Evolutionary conservation across 2,329 filamentous ascomycete species (phyloP), one percentile per base, ranked within the genome.

Genomic region (Grosmannia huntii): DNA sequence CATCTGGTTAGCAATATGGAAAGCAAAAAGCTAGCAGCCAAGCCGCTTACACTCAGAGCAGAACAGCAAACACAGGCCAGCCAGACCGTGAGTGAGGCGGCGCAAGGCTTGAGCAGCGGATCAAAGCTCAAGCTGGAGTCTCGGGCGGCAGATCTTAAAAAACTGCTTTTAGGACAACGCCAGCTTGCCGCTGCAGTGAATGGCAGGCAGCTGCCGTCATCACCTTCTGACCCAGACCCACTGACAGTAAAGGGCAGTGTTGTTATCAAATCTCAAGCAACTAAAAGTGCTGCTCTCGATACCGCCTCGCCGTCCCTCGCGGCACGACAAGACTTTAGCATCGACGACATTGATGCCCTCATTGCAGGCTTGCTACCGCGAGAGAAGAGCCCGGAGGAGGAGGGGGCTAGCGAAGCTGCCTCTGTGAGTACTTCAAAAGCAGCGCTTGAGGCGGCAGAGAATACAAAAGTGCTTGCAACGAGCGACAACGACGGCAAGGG

Each of bases 271-370:
- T 14, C 25, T n/a, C 48, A 50, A 27, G 21, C 12, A 25, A 14
- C 11, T 14, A 11, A 27, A 49, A 19, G 46, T 12, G 5, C 23
- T 25, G 14, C 23, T 1, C 14, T 12, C 14, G 14, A 16, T 19
- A 50, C 10, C 48, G 5, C 11, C 6, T 7, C 41, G 6, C 4
- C 21, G 5, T 49, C 36, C 19, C 16, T 19, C 3, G 10, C 28
- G 27, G 21, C 14, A 1, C 56, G 53, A 3, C n/a, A 50, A 5
- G 36, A 33, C 5, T 53, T 56, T 5, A 53, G 14, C 27, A 53
- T 58, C 14, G 49, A 28, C 46, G 60, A 61, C 38, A 61, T 60
- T 28, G 27, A 27, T 12, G 56, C 46, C n/a, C 56, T 61, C 2
- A 59, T 60, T 38, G 56, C 58, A 27, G 59, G 53, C 12, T 44